Base-by-base conservation (phyloP, 768 basidiomycete genomes). In the Suillus tomentosus region DNA sequence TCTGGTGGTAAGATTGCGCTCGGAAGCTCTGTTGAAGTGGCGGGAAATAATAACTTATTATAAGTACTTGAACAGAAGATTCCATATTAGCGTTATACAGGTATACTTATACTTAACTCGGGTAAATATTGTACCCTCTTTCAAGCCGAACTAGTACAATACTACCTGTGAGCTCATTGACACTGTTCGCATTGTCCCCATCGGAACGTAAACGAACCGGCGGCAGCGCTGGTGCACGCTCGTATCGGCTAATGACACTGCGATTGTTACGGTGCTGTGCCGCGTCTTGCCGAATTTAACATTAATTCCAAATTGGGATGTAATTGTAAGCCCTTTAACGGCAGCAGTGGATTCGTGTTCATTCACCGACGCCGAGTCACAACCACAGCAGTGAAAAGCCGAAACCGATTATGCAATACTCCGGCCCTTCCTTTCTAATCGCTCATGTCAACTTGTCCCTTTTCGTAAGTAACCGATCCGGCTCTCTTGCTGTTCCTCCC, bases 391-490 rank as follows among this genome's bases (percentile, higher is more conserved):
- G 17, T 24, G 17, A 51, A 27, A 51, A 51, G 53, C 53, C 31
- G 31, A 54, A 34, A 36, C 14, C 53, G 53, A 54, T 54, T 54
- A 54, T 54, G 53, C 31, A 37, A 54, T 36, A n/a, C 34, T 13
- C 53, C 53, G 31, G 31, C 53, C 53, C 53, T 40, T 22, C 63
- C 64, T 74, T 76, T 68, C 69, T 76, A 75, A 74, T 74, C 71
- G 62, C 62, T 62, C 57, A 65, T 64, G 67, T 67, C 71, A 37
- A 66, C 61, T 59, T 73, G 45, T 68, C 76, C 73, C 55, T 66
- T 73, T 74, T 64, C 60, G 74, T 72, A 65, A 65, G 57, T 67
- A 51, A 67, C 75, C 75, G 75, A 77, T 75, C 74, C 74, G 76
- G 75, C 76, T 70, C 78, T 73, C 68, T 70, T 51, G 15, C 70